Percentiles rank a stretch among this genome's conserved stretches.
Conservation (phyloP, 257 asterid species). For the Vinca minor region DNA sequence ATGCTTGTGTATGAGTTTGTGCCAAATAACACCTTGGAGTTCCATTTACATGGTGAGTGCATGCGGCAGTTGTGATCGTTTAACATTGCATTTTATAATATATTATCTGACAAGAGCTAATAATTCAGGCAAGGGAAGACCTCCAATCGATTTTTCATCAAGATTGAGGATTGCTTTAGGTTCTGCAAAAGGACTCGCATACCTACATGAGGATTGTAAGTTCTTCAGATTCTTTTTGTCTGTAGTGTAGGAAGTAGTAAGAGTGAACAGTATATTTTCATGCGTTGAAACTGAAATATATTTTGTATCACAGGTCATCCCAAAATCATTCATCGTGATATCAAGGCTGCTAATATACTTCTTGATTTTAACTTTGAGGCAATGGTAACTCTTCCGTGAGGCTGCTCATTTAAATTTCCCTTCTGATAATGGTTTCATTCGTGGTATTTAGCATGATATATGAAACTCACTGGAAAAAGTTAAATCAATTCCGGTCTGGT, state of each 20-base stretch:
- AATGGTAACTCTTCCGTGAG: conserved; percentile 34
- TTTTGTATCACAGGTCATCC: conserved; percentile 66
- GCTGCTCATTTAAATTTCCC: not conserved
- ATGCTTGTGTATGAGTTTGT: conserved; percentile 91
- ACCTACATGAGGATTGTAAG: conserved; percentile 51
- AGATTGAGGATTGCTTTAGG: conserved; percentile 45
- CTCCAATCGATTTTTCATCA: conserved; percentile 35
- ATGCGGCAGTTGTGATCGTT: not conserved
- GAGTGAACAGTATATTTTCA: no score
- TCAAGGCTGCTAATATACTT: conserved; percentile 86
- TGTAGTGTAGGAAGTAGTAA: not conserved
- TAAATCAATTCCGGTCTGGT: not conserved
- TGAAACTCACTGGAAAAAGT: not conserved
- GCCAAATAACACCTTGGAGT: conserved; percentile 21
- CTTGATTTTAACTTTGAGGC: conserved; percentile 78
- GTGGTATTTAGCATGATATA: not conserved
- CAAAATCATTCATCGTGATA: conserved; percentile 83
- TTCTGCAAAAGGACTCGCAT: conserved; percentile 49
- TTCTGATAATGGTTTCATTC: no score
- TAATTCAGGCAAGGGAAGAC: conserved; percentile 35
- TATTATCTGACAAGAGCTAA: not conserved
- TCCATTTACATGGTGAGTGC: conserved; percentile 11
- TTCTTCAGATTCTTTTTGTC: not conserved
- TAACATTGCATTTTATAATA: not conserved
- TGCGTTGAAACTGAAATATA: not conserved